A percentile compares a stretch with the other conserved stretches of the same genome.
These are phyloP conservation scores for Rhizoclosmatium sp. DNA, from an alignment of 192 early-diverging fungal species.

Conservation along the genomic window DNA sequence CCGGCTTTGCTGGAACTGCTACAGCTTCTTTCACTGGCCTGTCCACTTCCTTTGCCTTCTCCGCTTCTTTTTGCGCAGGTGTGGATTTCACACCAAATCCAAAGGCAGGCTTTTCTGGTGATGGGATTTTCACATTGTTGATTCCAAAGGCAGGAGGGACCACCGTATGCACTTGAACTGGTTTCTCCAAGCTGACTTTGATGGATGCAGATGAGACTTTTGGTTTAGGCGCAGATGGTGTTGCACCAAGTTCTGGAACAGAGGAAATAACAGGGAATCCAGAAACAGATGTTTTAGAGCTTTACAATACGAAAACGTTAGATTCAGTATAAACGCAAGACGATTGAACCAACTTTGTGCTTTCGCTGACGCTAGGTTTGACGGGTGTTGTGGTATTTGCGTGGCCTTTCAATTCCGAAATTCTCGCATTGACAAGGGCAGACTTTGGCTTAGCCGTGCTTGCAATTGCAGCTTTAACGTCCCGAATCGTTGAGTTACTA, in stretches of 20 bases:
- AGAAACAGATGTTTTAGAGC: not conserved
- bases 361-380: not conserved
- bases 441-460: conserved; percentile 7
- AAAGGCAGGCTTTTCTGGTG: not conserved
- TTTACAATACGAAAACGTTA: not conserved
- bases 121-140: too few species aligned
- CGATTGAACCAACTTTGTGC: not conserved
- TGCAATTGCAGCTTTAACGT: conserved; percentile 33
- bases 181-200: too few species aligned
- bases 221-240: not conserved
- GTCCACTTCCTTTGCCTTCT: not conserved
- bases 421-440: conserved; percentile 19
- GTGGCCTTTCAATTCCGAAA: not conserved
- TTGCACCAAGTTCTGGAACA: not conserved
- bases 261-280: not conserved
- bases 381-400: not conserved
- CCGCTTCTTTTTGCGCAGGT: not conserved
- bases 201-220: not conserved
- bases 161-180: too few species aligned
- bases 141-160: too few species aligned
- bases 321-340: too few species aligned
- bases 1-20: not conserved
- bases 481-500: not conserved
- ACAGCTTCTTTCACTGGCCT: too few species aligned
- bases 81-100: not conserved